Conservation (phyloP, 1,284 basidiomycete species). For the Gomphus bonarii region DNA sequence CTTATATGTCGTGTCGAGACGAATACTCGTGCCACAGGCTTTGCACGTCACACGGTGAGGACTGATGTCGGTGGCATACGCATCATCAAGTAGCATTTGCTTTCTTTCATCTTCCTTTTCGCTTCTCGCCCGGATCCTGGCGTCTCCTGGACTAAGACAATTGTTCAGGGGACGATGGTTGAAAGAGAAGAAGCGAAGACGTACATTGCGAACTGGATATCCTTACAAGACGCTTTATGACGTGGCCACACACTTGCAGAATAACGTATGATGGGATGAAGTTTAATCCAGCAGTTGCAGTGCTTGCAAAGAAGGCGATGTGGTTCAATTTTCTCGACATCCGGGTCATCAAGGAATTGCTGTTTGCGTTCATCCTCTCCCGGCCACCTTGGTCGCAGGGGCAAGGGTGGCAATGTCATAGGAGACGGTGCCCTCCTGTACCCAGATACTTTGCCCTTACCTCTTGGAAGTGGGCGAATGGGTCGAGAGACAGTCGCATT, state of each 20-base stretch:
- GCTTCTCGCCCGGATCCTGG: slow-evolving; percentile 2
- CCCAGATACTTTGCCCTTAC: neutral
- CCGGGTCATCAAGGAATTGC: slow-evolving; percentile 6
- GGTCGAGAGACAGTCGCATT: neutral
- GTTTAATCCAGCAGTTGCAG: slow-evolving; percentile 8
- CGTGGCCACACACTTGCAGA: slow-evolving; percentile 8
- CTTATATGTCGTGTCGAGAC: slow-evolving; percentile 11
- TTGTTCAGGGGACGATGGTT: neutral
- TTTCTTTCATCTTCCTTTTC: slow-evolving; percentile 8
- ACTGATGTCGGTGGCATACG: slow-evolving; percentile 5
- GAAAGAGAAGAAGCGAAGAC: neutral
- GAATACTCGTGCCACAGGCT: slow-evolving; percentile 10
- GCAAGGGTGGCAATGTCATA: slow-evolving; percentile 5
- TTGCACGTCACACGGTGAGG: slow-evolving; percentile 9
- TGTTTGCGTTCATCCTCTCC: slow-evolving; percentile 10
- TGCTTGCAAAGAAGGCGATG: slow-evolving; percentile 9
- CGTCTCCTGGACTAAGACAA: slow-evolving; percentile 2
- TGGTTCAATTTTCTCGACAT: slow-evolving; percentile 5
- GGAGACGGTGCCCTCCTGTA: slow-evolving; percentile 3
- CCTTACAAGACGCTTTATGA: slow-evolving; percentile 7
- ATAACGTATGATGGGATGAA: slow-evolving; percentile 9
- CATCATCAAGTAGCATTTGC: slow-evolving; percentile 2
- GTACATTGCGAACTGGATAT: neutral
- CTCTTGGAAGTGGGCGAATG: slow-evolving; percentile 2
- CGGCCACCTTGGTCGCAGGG: slow-evolving; percentile 8